Base-by-base conservation (phyloP, 768 basidiomycete species). In the Rhizopogon rudus region DNA sequence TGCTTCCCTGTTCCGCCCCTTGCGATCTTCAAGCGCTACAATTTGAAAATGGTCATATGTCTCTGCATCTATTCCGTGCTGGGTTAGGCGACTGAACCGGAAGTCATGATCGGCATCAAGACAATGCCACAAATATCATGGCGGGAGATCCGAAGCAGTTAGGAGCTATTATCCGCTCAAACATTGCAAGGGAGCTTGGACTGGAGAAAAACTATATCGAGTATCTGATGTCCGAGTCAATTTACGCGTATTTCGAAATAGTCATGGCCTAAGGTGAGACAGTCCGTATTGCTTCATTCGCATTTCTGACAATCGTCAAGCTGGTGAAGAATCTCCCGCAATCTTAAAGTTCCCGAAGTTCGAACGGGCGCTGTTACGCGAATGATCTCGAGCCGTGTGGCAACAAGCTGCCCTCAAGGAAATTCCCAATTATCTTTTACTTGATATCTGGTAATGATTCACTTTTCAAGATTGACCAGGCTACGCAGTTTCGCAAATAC, bases 121-220 rank as follows among this genome's bases (percentile, higher is more conserved):
- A 78, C 52, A 65, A 64, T 4, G 53, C 60, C 0, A 88, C 86
- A 0, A 84, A 81, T 44, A 67, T 88, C 25, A 65, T 90, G 0
- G 80, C 84, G 1, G 87, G 87, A 0, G 87, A 90, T 61, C 86
- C 81, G 0, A 85, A 83, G 67, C 87, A 88, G 60, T 73, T 88
- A 7, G 85, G 87, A 0, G 87, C 87, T 0, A 81, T 88, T 54
- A 79, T 88, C 49, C 75, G 80, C 1, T 87, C 86, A 0, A 58
- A 59, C 2, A 72, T 86, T 41, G 86, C 86, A 2, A 71, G 77
- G 16, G 72, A 74, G 35, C 70, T 88, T 3, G 84, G 83, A 0
- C 66, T 88, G 3, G 80, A 80, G 56, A 74, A 61, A 17, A 87
- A 85, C 57, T 88, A 81, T 56, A 63, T 88, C 28, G 84, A 87